A percentile compares a stretch with the other conserved stretches of the same genome.
These are phyloP conservation scores for Fusarium stilboides DNA, from an alignment of 2,329 filamentous ascomycete species.

Conservation along the genomic window DNA sequence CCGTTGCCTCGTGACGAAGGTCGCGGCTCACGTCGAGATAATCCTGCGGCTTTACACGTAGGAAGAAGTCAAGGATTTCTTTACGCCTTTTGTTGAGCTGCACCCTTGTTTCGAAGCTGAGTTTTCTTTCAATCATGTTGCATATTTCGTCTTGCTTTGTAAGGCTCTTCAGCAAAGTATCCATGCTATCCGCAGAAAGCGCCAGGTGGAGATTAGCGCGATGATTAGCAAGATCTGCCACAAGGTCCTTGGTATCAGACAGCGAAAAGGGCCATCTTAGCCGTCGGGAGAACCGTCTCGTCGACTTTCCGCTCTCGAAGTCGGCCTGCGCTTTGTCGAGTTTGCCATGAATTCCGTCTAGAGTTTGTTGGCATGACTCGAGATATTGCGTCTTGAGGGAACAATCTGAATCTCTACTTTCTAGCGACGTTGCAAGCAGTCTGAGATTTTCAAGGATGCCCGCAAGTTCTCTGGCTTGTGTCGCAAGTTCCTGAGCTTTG, in stretches of 20 bases:
- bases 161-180: neutral
- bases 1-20: slow-evolving; percentile 2
- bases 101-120: slow-evolving; percentile 8
- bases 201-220: neutral
- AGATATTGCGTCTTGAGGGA: neutral
- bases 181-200: slow-evolving; percentile 2
- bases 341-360: neutral
- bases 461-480: neutral
- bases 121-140: neutral
- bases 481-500: slow-evolving; percentile 5
- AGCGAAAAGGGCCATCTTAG: slow-evolving; percentile 9
- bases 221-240: neutral
- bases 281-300: neutral
- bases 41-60: neutral
- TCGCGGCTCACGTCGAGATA: neutral
- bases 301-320: neutral
- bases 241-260: neutral
- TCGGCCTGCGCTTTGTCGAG: neutral
- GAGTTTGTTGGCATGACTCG: neutral
- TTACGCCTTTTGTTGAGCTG: neutral
- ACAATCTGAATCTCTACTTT: neutral
- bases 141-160: neutral
- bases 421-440: neutral
- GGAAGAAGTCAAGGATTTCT: slow-evolving; percentile 3
- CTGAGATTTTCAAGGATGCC: neutral